Evolutionary conservation across 2,329 filamentous ascomycete genomes (phyloP).

Genomic region (Alternaria hordeiaustralica): DNA sequence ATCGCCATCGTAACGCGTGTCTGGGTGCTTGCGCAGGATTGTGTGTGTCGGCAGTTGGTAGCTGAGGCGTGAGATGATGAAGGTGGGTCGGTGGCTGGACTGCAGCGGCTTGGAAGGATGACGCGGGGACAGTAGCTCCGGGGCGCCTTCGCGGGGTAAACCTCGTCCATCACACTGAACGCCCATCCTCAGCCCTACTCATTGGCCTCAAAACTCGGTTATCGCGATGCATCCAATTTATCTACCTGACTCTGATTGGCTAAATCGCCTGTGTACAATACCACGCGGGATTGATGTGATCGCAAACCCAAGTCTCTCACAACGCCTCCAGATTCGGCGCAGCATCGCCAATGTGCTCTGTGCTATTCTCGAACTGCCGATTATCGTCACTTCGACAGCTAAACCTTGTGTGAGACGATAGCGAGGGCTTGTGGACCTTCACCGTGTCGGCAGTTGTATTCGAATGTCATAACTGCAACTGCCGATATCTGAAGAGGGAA

Average conservation of each 20-base stretch:
- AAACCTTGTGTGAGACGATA: slow-evolving; percentile 13
- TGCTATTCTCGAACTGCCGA: slow-evolving; percentile 27
- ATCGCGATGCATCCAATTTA: slow-evolving; percentile 4
- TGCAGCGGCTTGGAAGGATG: slow-evolving; percentile 10
- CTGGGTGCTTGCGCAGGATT: slow-evolving; percentile 10
- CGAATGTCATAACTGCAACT: slow-evolving; percentile 20
- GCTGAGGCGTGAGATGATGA: slow-evolving; percentile 12
- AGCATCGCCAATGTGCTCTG: slow-evolving; percentile 1
- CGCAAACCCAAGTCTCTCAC: slow-evolving; percentile 9
- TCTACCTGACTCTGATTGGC: neutral
- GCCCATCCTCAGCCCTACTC: neutral
- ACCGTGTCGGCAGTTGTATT: slow-evolving; percentile 24
- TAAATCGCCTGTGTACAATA: neutral
- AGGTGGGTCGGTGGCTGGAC: slow-evolving; percentile 20
- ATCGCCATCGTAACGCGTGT: slow-evolving; percentile 5
- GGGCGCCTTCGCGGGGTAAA: slow-evolving; percentile 15
- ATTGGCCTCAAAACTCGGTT: slow-evolving; percentile 12
- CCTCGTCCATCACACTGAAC: slow-evolving; percentile 6
- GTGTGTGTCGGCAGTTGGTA: slow-evolving; percentile 25
- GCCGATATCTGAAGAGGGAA: slow-evolving; percentile 14
- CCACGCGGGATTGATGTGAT: neutral
- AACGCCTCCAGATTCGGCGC: neutral
- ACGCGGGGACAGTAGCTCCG: slow-evolving; percentile 15
- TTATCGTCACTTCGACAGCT: slow-evolving; percentile 6
- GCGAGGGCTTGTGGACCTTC: slow-evolving; percentile 13